phyloP scores from a whole-genome alignment of 1,284 basidiomycete genomes.

The Athelia sp. region DNA sequence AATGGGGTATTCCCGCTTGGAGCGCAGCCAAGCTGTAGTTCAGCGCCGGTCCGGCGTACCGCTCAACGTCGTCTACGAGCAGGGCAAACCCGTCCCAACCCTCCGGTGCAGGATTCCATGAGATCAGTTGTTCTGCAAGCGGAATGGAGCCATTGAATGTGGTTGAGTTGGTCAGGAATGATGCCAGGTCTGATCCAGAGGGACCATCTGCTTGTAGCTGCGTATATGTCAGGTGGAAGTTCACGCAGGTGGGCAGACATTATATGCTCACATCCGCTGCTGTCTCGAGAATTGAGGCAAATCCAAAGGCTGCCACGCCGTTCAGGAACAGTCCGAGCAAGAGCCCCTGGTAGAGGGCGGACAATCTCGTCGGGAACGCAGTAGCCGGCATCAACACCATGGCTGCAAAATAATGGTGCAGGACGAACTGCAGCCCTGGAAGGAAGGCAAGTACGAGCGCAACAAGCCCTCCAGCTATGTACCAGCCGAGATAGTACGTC shows the following conservation, averaged over 20 bases:
- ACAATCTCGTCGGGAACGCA: constrained; percentile 77
- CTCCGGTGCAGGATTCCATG: constrained; percentile 56
- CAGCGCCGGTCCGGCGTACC: constrained; percentile 60
- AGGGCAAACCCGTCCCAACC: constrained; percentile 75
- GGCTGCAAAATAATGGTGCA: constrained; percentile 76
- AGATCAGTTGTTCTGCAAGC: constrained; percentile 51
- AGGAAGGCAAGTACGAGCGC: constrained; percentile 64
- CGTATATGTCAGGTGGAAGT: constrained; percentile 6
- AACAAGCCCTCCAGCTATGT: constrained; percentile 62
- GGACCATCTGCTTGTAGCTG: constrained; percentile 73
- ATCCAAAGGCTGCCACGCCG: constrained; percentile 73
- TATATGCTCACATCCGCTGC: constrained; percentile 61
- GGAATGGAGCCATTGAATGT: constrained; percentile 55
- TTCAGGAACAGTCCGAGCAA: constrained; percentile 80
- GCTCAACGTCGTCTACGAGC: constrained; percentile 82
- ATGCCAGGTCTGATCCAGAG: constrained; percentile 63
- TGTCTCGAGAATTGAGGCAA: constrained; percentile 79
- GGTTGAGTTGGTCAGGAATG: constrained; percentile 69
- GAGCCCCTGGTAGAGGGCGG: constrained; percentile 77
- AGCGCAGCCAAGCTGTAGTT: constrained; percentile 66
- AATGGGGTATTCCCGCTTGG: constrained; percentile 65
- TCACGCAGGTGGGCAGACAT: constrained; percentile 3
- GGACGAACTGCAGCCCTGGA: constrained; percentile 60
- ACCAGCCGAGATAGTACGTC: constrained; percentile 70
- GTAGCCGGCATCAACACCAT: constrained; percentile 76